Percentiles rank a stretch among this genome's conserved stretches.
phyloP scores from a whole-genome alignment of 768 basidiomycete species.

The Boletus insuetus region DNA sequence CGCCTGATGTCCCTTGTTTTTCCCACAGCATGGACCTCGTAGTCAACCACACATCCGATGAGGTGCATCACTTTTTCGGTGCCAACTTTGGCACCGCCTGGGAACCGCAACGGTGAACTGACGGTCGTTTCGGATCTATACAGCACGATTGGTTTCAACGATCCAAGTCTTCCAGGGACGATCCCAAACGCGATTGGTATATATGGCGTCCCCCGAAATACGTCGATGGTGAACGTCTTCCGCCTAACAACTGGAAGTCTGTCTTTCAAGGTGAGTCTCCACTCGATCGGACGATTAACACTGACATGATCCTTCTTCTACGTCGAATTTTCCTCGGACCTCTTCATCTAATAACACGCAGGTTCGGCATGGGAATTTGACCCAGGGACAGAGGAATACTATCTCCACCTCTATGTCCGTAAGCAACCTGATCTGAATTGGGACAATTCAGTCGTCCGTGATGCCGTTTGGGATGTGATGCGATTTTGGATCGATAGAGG shows the following conservation, averaged over 20 bases:
- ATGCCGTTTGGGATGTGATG: constrained; percentile 64
- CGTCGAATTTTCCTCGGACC: constrained; percentile 1
- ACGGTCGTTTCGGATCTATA: background rate
- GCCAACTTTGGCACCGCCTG: background rate
- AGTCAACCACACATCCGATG: constrained; percentile 69
- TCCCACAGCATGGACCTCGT: constrained; percentile 69
- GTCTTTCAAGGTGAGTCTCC: constrained; percentile 51
- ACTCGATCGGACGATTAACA: background rate
- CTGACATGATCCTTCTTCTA: background rate
- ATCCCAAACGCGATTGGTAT: constrained; percentile 74
- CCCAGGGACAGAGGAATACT: constrained; percentile 62
- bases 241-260: constrained; percentile 76
- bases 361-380: constrained; percentile 74
- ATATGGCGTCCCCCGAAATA: constrained; percentile 66
- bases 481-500: constrained; percentile 72
- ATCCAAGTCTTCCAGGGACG: constrained; percentile 47
- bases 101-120: background rate
- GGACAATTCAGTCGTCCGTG: constrained; percentile 62
- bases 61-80: constrained; percentile 36
- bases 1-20: constrained; percentile 1
- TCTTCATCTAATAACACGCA: constrained; percentile 20
- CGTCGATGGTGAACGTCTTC: constrained; percentile 48
- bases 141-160: constrained; percentile 73
- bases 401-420: constrained; percentile 63
- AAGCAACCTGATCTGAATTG: constrained; percentile 79